These are phyloP conservation scores for Asparagopsis taxiformis DNA, from an alignment of 31 red algal species.

Conservation along the genomic window DNA sequence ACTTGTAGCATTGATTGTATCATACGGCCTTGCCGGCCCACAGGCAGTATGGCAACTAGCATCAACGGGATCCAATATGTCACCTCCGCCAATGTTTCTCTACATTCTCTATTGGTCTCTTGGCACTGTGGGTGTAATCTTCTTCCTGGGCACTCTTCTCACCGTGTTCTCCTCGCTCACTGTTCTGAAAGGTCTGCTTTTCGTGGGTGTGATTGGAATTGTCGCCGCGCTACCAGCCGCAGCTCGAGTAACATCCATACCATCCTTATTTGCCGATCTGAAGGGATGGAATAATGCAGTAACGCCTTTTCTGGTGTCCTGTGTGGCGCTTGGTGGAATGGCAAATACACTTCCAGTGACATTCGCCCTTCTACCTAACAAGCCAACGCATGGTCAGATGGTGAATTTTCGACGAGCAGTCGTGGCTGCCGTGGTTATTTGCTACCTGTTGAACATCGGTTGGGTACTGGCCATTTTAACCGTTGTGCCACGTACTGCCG, in stretches of 20 bases:
- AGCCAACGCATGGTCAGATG: conserved; percentile 5
- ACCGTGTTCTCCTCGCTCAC: conserved; percentile 45
- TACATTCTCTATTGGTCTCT: neutral
- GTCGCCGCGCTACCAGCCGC: conserved; percentile 28
- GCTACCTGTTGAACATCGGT: conserved; percentile 36
- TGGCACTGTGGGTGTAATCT: conserved; percentile 9
- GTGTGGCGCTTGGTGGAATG: conserved; percentile 59
- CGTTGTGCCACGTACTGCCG: conserved; percentile 42
- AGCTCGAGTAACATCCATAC: neutral
- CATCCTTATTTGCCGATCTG: neutral
- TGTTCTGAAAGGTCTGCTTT: conserved; percentile 46
- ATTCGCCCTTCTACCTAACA: conserved; percentile 16
- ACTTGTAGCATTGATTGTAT: conserved; percentile 71
- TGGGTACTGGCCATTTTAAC: conserved; percentile 39
- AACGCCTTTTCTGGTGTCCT: conserved; percentile 58
- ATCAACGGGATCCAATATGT: neutral
- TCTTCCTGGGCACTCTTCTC: conserved; percentile 18
- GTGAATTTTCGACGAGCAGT: conserved; percentile 27
- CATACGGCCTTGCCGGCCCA: conserved; percentile 76
- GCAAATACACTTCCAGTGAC: conserved; percentile 64
- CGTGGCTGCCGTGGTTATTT: conserved; percentile 29
- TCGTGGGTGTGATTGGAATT: conserved; percentile 22
- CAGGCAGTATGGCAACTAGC: conserved; percentile 4
- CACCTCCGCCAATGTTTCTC: neutral
- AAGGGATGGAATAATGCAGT: conserved; percentile 12